Evolutionary conservation across 495 filamentous ascomycete genomes (phyloP).

Genomic region (Astrothelium macrocarpum): DNA sequence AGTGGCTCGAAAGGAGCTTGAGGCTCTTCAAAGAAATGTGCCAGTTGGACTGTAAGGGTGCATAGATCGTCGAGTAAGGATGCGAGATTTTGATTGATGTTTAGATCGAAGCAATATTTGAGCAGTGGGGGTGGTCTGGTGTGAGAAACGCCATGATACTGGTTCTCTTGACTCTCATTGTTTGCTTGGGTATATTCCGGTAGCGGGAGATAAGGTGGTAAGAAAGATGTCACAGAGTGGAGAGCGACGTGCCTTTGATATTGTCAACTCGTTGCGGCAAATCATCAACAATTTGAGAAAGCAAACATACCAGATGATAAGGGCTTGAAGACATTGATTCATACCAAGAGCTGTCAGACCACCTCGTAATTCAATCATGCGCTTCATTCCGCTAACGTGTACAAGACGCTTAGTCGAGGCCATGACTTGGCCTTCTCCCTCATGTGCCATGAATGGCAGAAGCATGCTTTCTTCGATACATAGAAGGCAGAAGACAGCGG

Average conservation of each 20-base stretch:
- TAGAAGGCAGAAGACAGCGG: constrained; percentile 25
- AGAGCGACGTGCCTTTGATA: not conserved
- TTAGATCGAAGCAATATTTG: not conserved
- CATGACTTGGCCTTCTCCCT: constrained; percentile 8
- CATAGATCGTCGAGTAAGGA: constrained; percentile 15
- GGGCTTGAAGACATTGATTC: constrained; percentile 26
- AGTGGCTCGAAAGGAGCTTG: constrained; percentile 21
- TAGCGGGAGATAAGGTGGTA: not conserved
- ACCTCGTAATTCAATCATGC: constrained; percentile 25
- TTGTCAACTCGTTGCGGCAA: not conserved
- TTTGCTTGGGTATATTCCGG: not conserved
- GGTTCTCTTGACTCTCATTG: not conserved
- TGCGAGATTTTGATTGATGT: constrained; percentile 22
- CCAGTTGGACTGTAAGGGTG: constrained; percentile 18
- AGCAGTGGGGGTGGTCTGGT: not conserved
- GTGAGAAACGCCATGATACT: not conserved
- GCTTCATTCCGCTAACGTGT: constrained; percentile 24
- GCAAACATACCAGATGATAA: constrained; percentile 28
- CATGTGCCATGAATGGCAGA: constrained; percentile 14
- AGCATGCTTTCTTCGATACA: constrained; percentile 24
- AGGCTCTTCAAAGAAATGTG: constrained; percentile 19
- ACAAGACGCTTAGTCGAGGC: constrained; percentile 22
- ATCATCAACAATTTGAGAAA: not conserved
- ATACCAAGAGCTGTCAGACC: constrained; percentile 20
- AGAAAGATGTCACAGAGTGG: not conserved